Conservation (phyloP, 352 stramenopile species). For the Saprolegnia parasitica region DNA sequence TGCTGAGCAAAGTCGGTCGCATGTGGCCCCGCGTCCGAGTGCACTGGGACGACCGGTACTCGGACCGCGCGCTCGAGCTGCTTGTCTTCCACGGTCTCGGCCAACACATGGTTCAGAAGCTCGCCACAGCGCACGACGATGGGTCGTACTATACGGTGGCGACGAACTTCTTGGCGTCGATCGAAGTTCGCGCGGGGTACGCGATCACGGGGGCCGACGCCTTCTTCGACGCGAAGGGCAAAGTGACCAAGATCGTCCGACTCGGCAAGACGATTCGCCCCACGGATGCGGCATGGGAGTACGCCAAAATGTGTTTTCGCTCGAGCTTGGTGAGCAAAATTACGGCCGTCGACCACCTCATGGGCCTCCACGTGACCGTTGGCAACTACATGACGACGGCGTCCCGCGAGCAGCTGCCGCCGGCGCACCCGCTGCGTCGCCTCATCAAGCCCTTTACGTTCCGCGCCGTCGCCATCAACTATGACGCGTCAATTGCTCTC, state of each 20-base stretch:
- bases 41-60: constrained; percentile 29
- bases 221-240: constrained; percentile 19
- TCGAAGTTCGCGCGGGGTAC: constrained; percentile 21
- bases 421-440: constrained; percentile 20
- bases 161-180: constrained; percentile 7
- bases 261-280: background rate
- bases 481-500: constrained; percentile 5
- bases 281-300: constrained; percentile 12
- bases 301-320: constrained; percentile 28
- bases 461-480: constrained; percentile 24
- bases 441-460: constrained; percentile 29
- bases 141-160: constrained; percentile 24
- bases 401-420: constrained; percentile 19
- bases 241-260: constrained; percentile 22
- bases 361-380: constrained; percentile 18
- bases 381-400: constrained; percentile 23
- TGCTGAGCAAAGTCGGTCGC: constrained; percentile 14
- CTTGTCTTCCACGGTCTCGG: constrained; percentile 22
- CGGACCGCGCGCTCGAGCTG: constrained; percentile 18
- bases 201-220: constrained; percentile 23
- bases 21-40: constrained; percentile 26
- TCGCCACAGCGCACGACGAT: constrained; percentile 1
- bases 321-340: constrained; percentile 21
- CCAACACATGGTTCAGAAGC: constrained; percentile 26
- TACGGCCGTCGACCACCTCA: constrained; percentile 22